Evolutionary conservation across 2,329 filamentous ascomycete species (phyloP), one percentile per base, ranked within the genome.

Genomic region (Alternaria sp.): DNA sequence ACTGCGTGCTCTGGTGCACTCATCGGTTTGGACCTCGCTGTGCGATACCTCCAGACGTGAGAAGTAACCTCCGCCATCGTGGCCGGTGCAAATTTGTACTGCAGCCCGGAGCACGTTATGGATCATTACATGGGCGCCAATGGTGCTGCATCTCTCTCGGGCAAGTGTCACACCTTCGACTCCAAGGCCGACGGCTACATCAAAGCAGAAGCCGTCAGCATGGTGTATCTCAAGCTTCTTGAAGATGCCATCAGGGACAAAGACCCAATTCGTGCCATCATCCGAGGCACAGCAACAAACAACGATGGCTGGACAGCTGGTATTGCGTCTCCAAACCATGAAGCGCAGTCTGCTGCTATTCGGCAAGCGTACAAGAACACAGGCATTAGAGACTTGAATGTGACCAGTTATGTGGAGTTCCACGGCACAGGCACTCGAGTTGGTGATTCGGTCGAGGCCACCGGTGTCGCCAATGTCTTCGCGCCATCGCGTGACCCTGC

Each of bases 391-490:
- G 75, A 76, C 53, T 62, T 63, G 13, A 54, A 54, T 8, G 34
- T 44, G 7, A 60, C 56, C 4, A 21, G 50, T 9, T 78, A 72
- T 39, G 63, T 79, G 10, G 77, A 80, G 54, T 72, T 71, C 0
- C 78, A 80, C 55, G 86, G 85, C 7, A 88, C 85, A 0, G 85
- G 85, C 3, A 88, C 85, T 0, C 80, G 80, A 37, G 84, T 81
- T 1, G 84, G 85, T 3, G 69, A 72, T 29, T 58, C 67, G 1
- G 48, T 58, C 8, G 72, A 74, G 44, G 63, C 59, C 1, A 53
- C 44, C 2, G 67, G 58, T 13, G 48, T 65, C 2, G 42, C 41
- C 3, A 28, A 17, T 3, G 56, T 42, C 14, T 42, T 42, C 14
- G 21, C 23, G 14, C 55, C n/a, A 60, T 70, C 39, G 37, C 62